phyloP scores from a whole-genome alignment of 768 basidiomycete species.

The Dioszegia aurantiaca region DNA sequence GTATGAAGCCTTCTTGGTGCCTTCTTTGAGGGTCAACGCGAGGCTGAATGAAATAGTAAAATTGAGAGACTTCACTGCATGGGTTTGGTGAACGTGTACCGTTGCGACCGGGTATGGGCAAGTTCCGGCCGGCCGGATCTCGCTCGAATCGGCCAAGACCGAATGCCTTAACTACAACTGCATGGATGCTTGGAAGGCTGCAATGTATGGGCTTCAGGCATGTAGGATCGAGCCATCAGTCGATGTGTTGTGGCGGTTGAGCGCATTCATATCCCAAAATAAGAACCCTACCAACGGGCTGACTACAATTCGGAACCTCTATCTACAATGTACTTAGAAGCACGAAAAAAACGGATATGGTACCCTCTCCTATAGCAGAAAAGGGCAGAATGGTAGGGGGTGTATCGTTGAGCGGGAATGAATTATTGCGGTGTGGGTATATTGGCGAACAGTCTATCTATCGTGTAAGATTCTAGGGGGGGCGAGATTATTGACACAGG shows the following conservation, averaged over 20 bases:
- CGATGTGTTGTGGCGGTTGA: constrained; percentile 28
- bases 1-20: too few relatives aligned
- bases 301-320: constrained; percentile 1
- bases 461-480: not conserved
- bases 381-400: constrained; percentile 13
- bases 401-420: constrained; percentile 11
- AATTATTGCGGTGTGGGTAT: constrained; percentile 9
- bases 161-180: too few relatives aligned
- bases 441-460: constrained; percentile 4
- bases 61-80: too few relatives aligned
- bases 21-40: too few relatives aligned
- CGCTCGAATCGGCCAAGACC: too few relatives aligned
- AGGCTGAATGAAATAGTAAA: too few relatives aligned
- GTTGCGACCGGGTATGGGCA: constrained; percentile 1
- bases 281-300: constrained; percentile 12
- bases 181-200: too few relatives aligned
- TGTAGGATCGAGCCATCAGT: too few relatives aligned
- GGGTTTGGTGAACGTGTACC: too few relatives aligned
- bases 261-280: constrained; percentile 36
- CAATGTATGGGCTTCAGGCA: too few relatives aligned
- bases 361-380: not conserved
- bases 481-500: not conserved
- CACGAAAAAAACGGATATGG: not conserved
- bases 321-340: not conserved
- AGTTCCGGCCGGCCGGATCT: constrained; percentile 6